Conservation (phyloP, 192 early-diverging fungal species). For the Rhizophagus sp. region DNA sequence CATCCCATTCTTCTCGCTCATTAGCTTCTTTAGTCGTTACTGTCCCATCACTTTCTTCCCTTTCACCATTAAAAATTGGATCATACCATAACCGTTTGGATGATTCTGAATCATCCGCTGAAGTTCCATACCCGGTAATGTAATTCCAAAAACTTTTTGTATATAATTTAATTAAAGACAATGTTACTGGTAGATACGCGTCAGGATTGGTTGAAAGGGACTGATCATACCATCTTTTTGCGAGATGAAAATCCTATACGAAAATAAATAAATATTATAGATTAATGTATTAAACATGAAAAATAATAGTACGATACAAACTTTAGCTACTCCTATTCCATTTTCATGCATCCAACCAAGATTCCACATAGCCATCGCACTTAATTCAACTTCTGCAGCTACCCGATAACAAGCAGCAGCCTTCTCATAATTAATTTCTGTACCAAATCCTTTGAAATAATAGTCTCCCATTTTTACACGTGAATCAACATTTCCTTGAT, state of each 20-base stretch:
- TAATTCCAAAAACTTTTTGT: slow-evolving; percentile 68
- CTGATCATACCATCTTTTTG: slow-evolving; percentile 91
- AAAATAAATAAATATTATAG: not conserved
- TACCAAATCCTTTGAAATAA: slow-evolving; percentile 84
- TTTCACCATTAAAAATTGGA: not conserved
- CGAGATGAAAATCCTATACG: slow-evolving; percentile 81
- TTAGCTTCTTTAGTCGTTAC: slow-evolving; percentile 24
- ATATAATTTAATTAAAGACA: slow-evolving; percentile 73
- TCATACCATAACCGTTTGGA: not conserved
- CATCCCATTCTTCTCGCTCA: slow-evolving; percentile 33
- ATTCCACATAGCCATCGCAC: slow-evolving; percentile 93
- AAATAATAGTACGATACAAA: slow-evolving; percentile 27
- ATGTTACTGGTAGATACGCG: slow-evolving; percentile 73
- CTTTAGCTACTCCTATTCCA: slow-evolving; percentile 84
- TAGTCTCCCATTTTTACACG: slow-evolving; percentile 93
- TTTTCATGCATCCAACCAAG: slow-evolving; percentile 96
- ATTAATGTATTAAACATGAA: not conserved
- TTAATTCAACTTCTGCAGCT: slow-evolving; percentile 74
- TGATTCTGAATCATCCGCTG: slow-evolving; percentile 9
- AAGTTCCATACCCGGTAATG: slow-evolving; percentile 55
- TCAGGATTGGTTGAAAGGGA: slow-evolving; percentile 77
- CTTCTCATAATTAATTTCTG: slow-evolving; percentile 59
- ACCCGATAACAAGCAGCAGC: slow-evolving; percentile 84
- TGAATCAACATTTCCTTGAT: slow-evolving; percentile 88
- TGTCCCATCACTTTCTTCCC: not conserved